A percentile compares a stretch with the other conserved stretches of the same genome.
These are phyloP conservation scores for Hibiscus mutabilis DNA, from an alignment of 345 rosid genomes.

Conservation along the genomic window DNA sequence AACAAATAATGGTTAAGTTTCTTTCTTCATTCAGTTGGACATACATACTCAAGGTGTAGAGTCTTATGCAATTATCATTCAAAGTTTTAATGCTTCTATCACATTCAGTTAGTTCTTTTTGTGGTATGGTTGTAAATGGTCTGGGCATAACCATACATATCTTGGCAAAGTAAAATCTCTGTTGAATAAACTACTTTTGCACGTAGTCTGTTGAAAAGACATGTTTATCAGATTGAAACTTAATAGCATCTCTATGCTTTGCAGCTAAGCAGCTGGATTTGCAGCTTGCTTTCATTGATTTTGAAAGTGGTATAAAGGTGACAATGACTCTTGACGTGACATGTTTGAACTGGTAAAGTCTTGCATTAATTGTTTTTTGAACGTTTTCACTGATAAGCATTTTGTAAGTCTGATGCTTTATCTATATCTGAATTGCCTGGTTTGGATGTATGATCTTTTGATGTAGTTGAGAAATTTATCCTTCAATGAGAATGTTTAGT, in stretches of 20 bases:
- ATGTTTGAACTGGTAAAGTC: conserved; percentile 58
- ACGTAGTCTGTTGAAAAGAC: background rate
- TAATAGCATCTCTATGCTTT: conserved; percentile 4
- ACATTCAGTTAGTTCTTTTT: background rate
- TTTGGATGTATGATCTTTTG: background rate
- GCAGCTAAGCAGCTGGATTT: conserved; percentile 69
- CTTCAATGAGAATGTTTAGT: background rate
- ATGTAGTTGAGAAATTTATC: background rate
- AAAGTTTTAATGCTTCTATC: conserved; percentile 2
- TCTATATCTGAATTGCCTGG: conserved; percentile 1
- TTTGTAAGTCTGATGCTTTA: background rate
- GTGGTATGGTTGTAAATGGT: background rate
- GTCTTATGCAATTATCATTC: background rate
- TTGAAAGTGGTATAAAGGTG: conserved; percentile 44
- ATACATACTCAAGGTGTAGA: background rate
- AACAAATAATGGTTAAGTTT: background rate
- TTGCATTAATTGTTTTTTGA: conserved; percentile 4
- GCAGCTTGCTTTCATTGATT: conserved; percentile 50
- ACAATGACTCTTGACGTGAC: conserved; percentile 47
- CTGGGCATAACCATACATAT: background rate
- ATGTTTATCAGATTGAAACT: background rate
- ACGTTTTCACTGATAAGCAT: background rate
- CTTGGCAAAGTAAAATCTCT: conserved; percentile 1
- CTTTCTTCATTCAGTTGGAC: background rate
- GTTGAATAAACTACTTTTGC: background rate